Evolutionary conservation across 2,329 filamentous ascomycete genomes (phyloP).

Genomic region (Akanthomyces muscarius): DNA sequence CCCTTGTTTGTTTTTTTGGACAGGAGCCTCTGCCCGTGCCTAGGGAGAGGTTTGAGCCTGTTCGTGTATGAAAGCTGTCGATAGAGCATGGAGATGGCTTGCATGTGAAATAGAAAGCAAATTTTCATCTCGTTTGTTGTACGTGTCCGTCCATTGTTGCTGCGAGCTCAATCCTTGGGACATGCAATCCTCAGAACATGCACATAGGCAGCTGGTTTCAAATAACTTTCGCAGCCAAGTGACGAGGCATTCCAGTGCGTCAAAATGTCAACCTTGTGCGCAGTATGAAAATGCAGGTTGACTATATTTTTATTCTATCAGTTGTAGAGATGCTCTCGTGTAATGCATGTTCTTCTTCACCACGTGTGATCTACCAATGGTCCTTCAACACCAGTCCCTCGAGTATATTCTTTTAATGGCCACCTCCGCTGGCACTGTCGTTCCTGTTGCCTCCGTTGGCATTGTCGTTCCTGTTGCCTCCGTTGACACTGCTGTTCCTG

Average conservation of each 20-base stretch:
- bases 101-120: constrained; percentile 24
- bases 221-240: neutral
- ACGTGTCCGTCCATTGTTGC: neutral
- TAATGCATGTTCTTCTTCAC: neutral
- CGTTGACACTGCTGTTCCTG: neutral
- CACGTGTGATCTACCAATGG: no score
- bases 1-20: constrained; percentile 25
- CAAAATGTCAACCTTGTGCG: neutral
- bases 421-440: no score
- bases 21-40: constrained; percentile 18
- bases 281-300: neutral
- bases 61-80: constrained; percentile 18
- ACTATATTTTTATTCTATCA: constrained; percentile 3
- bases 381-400: no score
- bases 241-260: neutral
- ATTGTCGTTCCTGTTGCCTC: no score
- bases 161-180: no score
- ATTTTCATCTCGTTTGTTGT: constrained; percentile 16
- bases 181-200: no score
- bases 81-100: constrained; percentile 17
- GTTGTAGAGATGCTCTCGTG: constrained; percentile 1
- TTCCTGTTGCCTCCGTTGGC: no score
- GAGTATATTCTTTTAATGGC: no score
- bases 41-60: neutral
- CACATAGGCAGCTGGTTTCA: neutral